These are phyloP conservation scores for Irpex sp. DNA, from an alignment of 1,284 basidiomycete genomes.

Conservation along the genomic window DNA sequence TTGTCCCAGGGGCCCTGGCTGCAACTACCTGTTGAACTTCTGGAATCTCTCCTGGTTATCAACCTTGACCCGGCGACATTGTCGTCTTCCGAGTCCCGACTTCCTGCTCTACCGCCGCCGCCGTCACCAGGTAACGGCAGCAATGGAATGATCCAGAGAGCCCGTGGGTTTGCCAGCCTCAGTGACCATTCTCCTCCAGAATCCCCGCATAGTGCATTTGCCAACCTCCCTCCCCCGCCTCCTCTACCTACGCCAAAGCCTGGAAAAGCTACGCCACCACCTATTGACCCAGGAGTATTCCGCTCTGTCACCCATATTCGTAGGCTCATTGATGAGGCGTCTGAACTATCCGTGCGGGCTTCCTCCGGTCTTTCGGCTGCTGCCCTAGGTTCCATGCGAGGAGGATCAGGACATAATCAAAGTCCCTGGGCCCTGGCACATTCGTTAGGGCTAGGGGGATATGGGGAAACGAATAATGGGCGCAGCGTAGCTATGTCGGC, in stretches of 20 bases:
- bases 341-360: conserved; percentile 78
- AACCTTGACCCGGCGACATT: conserved; percentile 71
- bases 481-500: conserved; percentile 78
- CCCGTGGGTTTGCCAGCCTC: conserved; percentile 37
- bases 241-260: conserved; percentile 48
- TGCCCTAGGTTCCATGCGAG: conserved; percentile 62
- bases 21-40: conserved; percentile 76
- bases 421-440: conserved; percentile 59
- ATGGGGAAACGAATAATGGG: conserved; percentile 49
- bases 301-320: conserved; percentile 69
- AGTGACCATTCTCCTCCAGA: conserved; percentile 53
- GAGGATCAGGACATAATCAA: conserved; percentile 28
- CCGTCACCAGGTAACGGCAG: conserved; percentile 25
- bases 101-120: conserved; percentile 24
- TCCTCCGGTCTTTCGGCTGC: conserved; percentile 73
- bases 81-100: conserved; percentile 42
- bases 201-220: conserved; percentile 40
- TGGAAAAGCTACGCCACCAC: conserved; percentile 69
- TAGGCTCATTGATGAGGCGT: conserved; percentile 77
- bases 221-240: conserved; percentile 38
- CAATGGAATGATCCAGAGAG: conserved; percentile 28
- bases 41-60: conserved; percentile 73
- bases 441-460: conserved; percentile 54
- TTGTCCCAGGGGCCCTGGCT: conserved; percentile 74
- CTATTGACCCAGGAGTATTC: conserved; percentile 82